phyloP scores from a whole-genome alignment of 2,329 filamentous ascomycete genomes.

The Fusarium floridanum region DNA sequence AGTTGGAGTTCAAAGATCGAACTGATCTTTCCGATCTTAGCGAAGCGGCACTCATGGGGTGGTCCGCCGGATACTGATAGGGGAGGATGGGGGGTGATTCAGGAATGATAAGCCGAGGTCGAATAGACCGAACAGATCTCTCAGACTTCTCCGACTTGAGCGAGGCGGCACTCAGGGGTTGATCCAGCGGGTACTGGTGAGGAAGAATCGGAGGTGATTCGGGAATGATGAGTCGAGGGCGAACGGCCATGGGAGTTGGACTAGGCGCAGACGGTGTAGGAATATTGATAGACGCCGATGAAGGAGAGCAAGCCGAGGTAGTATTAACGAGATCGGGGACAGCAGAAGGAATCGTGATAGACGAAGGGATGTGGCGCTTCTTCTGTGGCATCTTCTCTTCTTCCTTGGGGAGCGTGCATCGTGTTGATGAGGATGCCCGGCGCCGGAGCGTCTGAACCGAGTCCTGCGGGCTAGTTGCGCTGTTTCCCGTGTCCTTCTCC shows the following conservation, averaged over 20 bases:
- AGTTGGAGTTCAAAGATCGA: background rate
- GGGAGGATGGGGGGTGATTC: too few relatives aligned
- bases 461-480: background rate
- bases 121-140: too few relatives aligned
- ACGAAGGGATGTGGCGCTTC: background rate
- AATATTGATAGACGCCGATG: slow-evolving; percentile 15
- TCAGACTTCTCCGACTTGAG: too few relatives aligned
- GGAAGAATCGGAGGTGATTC: background rate
- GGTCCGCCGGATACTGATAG: too few relatives aligned
- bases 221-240: slow-evolving; percentile 47
- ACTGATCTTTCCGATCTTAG: slow-evolving; percentile 38
- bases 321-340: too few relatives aligned
- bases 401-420: background rate
- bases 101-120: too few relatives aligned
- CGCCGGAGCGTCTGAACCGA: background rate
- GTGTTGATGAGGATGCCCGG: background rate
- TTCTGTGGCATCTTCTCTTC: background rate
- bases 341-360: slow-evolving; percentile 10
- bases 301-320: too few relatives aligned
- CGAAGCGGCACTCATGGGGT: too few relatives aligned
- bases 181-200: background rate
- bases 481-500: background rate
- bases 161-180: background rate
- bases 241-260: slow-evolving; percentile 48
- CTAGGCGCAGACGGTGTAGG: slow-evolving; percentile 52